Percentiles rank a stretch among this genome's conserved stretches.
phyloP scores from a whole-genome alignment of 805 yeast species.

The Kregervanrija delftensis region DNA sequence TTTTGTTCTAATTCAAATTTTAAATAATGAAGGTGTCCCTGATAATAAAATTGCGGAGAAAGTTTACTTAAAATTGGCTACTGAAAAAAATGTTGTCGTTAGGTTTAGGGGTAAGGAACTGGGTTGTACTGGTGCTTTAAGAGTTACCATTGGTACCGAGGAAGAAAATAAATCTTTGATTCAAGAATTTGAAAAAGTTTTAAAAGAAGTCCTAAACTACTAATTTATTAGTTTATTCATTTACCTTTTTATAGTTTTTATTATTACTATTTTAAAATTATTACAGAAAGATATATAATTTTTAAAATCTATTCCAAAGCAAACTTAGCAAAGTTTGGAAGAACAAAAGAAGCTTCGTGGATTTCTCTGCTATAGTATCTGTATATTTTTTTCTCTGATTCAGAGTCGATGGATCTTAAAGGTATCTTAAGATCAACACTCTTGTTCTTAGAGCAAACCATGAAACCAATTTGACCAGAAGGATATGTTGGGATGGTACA shows the following conservation, averaged over 20 bases:
- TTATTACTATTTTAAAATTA: no score
- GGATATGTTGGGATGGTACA: slow-evolving; percentile 96
- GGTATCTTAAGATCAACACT: slow-evolving; percentile 62
- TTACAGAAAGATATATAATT: no score
- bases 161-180: slow-evolving; percentile 63
- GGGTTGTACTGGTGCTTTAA: slow-evolving; percentile 81
- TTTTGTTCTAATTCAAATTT: slow-evolving; percentile 68
- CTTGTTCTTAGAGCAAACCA: slow-evolving; percentile 84
- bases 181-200: slow-evolving; percentile 21
- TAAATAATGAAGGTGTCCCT: slow-evolving; percentile 57
- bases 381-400: slow-evolving; percentile 58
- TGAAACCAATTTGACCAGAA: slow-evolving; percentile 95
- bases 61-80: slow-evolving; percentile 67
- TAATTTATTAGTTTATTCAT: no score
- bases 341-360: slow-evolving; percentile 82
- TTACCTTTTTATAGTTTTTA: no score
- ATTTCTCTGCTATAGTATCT: slow-evolving; percentile 78
- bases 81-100: slow-evolving; percentile 69
- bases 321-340: slow-evolving; percentile 83
- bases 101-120: slow-evolving; percentile 87
- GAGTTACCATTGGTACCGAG: slow-evolving; percentile 81
- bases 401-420: slow-evolving; percentile 53
- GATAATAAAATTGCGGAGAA: slow-evolving; percentile 58
- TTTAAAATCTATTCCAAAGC: slow-evolving; percentile 17
- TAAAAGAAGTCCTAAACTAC: slow-evolving; percentile 8